Percentiles rank a stretch among this genome's conserved stretches.
phyloP scores from a whole-genome alignment of 2,329 filamentous ascomycete genomes.

The Ceratocystis alfenasii region DNA sequence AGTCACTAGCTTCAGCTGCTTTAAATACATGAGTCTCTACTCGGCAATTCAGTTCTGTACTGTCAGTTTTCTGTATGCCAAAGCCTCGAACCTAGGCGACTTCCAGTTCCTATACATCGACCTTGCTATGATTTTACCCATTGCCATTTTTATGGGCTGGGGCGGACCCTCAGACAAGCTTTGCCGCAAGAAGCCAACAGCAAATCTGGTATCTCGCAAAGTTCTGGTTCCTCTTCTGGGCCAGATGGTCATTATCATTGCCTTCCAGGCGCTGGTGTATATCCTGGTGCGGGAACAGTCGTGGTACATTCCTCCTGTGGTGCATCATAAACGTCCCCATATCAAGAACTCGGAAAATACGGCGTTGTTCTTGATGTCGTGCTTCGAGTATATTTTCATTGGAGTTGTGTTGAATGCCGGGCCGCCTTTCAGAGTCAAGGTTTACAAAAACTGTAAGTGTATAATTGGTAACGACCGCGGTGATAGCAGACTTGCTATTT shows the following conservation, averaged over 20 bases:
- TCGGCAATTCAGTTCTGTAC: slow-evolving; percentile 98
- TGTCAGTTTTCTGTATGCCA: slow-evolving; percentile 91
- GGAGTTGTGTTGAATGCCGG: slow-evolving; percentile 87
- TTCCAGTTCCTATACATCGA: slow-evolving; percentile 99
- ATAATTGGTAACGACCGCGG: background rate
- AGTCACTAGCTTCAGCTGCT: slow-evolving; percentile 98
- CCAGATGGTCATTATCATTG: slow-evolving; percentile 70
- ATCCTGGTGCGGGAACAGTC: slow-evolving; percentile 61
- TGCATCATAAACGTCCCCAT: slow-evolving; percentile 69
- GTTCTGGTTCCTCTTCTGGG: slow-evolving; percentile 80
- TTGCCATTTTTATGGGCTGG: slow-evolving; percentile 99
- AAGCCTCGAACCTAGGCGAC: slow-evolving; percentile 86
- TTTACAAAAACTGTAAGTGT: slow-evolving; percentile 62
- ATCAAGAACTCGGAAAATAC: slow-evolving; percentile 91
- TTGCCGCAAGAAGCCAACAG: slow-evolving; percentile 75
- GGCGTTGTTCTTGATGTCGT: slow-evolving; percentile 75
- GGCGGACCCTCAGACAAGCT: slow-evolving; percentile 69
- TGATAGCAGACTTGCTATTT: background rate
- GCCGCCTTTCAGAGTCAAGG: slow-evolving; percentile 71
- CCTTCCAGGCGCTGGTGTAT: slow-evolving; percentile 64
- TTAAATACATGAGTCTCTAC: slow-evolving; percentile 99
- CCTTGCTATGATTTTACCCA: slow-evolving; percentile 78
- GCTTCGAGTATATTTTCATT: slow-evolving; percentile 88
- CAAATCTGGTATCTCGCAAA: slow-evolving; percentile 83
- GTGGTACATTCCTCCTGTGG: slow-evolving; percentile 69